These are phyloP conservation scores for Spathaspora sp. DNA, from an alignment of 805 yeast species.

Conservation along the genomic window DNA sequence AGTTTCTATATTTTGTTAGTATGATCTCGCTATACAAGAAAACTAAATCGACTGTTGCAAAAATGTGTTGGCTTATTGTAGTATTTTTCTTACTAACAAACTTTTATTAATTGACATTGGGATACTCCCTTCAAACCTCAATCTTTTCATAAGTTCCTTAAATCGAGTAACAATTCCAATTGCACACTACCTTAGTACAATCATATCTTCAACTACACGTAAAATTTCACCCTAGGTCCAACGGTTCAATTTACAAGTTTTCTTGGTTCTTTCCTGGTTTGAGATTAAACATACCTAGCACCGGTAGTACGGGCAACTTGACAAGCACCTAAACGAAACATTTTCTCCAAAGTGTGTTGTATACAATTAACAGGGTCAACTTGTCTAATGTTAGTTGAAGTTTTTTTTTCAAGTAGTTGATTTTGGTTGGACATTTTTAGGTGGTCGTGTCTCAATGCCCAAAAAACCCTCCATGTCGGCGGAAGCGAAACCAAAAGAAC, in stretches of 20 bases:
- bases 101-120: neutral
- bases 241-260: neutral
- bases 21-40: neutral
- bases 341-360: conserved; percentile 11
- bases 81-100: neutral
- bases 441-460: neutral
- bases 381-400: neutral
- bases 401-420: neutral
- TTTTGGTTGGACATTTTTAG: conserved; percentile 3
- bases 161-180: neutral
- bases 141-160: neutral
- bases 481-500: neutral
- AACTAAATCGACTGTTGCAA: neutral
- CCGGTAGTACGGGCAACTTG: conserved; percentile 49
- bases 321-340: conserved; percentile 55
- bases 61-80: neutral
- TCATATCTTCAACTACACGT: neutral
- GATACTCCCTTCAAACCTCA: neutral
- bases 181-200: neutral
- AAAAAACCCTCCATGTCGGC: neutral
- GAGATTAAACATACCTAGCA: conserved; percentile 45
- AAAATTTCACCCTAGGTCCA: neutral
- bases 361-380: neutral
- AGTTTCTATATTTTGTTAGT: conserved; percentile 53
- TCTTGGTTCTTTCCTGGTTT: neutral